Percentiles rank a stretch among this genome's conserved stretches.
Evolutionary conservation across 1,284 basidiomycete genomes (phyloP).

Genomic region (Amylostereum areolatum): DNA sequence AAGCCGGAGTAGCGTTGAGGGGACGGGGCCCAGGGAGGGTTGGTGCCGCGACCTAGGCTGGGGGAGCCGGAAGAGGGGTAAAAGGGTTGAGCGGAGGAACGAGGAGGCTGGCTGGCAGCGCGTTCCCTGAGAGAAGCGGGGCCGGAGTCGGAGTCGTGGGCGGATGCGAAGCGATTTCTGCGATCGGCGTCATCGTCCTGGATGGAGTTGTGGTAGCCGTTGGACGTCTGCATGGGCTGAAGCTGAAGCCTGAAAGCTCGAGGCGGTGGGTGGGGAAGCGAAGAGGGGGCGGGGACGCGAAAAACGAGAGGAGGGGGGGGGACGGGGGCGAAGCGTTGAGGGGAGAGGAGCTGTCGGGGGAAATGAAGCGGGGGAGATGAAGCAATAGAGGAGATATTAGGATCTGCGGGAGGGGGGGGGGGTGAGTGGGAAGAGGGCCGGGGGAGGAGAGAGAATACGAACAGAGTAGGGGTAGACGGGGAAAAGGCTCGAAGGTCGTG

Average conservation of each 20-base stretch:
- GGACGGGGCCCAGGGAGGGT: conserved; percentile 36
- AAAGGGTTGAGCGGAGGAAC: conserved; percentile 39
- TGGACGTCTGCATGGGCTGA: not conserved
- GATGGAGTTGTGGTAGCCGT: not conserved
- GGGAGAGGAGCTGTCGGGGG: not conserved
- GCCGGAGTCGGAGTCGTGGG: conserved; percentile 30
- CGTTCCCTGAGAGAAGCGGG: conserved; percentile 39
- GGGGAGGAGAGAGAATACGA: not conserved
- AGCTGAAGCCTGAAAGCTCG: not conserved
- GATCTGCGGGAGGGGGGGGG: too few species aligned
- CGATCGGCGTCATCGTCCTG: conserved; percentile 33
- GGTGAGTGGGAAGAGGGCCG: too few species aligned
- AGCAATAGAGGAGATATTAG: not conserved
- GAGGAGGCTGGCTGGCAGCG: conserved; percentile 65
- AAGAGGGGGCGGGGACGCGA: not conserved
- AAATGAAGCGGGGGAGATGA: not conserved
- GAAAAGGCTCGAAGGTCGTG: not conserved
- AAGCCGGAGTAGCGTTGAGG: conserved; percentile 33
- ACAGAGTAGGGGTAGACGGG: not conserved
- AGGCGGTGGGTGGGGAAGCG: not conserved
- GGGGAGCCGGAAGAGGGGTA: conserved; percentile 48
- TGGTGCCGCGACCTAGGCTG: conserved; percentile 33
- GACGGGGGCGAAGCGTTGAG: not conserved
- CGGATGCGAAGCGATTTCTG: conserved; percentile 50
- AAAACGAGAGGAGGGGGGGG: not conserved